Percentiles rank a stretch among this genome's conserved stretches.
Conservation (phyloP, 495 filamentous ascomycete species). For the Cercophora sp. region DNA sequence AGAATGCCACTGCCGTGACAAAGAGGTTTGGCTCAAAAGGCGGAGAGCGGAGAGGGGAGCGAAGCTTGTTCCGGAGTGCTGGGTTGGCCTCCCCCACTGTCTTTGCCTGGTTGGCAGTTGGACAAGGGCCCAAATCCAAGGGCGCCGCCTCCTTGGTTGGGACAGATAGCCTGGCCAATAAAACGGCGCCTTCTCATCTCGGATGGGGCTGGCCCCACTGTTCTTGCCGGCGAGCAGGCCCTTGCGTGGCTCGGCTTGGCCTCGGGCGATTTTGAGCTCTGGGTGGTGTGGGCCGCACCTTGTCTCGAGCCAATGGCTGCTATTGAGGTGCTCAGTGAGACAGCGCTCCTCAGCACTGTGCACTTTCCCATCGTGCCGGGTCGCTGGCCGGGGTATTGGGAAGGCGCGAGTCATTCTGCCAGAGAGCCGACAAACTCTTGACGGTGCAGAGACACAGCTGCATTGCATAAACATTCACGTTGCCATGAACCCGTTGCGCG, state of each 20-base stretch:
- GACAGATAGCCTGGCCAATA: background rate
- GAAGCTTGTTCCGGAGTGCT: background rate
- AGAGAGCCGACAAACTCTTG: too few species aligned
- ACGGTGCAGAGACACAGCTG: too few species aligned
- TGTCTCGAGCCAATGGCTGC: background rate
- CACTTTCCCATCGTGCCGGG: background rate
- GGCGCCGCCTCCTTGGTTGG: slow-evolving; percentile 5
- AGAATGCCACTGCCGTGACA: too few species aligned
- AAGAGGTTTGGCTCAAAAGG: too few species aligned
- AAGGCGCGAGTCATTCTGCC: background rate
- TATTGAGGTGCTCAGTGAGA: background rate
- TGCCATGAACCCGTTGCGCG: too few species aligned
- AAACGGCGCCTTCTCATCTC: background rate
- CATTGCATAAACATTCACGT: too few species aligned
- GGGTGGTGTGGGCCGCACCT: background rate
- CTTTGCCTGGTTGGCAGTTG: background rate
- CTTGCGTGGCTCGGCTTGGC: background rate
- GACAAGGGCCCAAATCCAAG: background rate
- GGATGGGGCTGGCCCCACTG: background rate
- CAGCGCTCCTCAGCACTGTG: background rate
- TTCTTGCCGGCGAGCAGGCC: background rate
- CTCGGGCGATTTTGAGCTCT: background rate
- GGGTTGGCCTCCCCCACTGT: background rate
- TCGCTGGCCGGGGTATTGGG: background rate
- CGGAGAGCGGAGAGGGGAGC: background rate